Percentiles rank a stretch among this genome's conserved stretches.
Conservation (phyloP, 2,329 filamentous ascomycete genomes). For the Colletotrichum sp. region DNA sequence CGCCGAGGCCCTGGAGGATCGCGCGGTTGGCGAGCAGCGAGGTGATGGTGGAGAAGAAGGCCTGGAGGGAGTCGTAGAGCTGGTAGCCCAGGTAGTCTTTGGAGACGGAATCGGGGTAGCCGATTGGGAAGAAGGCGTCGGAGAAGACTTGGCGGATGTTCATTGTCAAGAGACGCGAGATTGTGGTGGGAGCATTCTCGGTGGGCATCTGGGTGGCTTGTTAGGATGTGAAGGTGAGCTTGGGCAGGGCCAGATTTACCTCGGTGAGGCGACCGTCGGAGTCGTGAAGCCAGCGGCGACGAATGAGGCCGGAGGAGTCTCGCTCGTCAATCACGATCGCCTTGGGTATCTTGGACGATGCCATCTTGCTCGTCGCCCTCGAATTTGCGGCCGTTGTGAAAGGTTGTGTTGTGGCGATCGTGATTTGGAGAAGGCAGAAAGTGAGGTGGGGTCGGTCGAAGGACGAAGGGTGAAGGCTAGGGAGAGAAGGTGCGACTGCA, state of each 20-base stretch:
- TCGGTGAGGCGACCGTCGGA: not conserved
- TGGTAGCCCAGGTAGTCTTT: conserved; percentile 81
- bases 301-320: conserved; percentile 1
- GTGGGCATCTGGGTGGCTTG: not conserved
- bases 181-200: conserved; percentile 16
- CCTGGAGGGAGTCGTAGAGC: conserved; percentile 77
- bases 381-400: not conserved
- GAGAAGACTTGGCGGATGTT: conserved; percentile 39
- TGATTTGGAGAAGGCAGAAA: not conserved
- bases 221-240: not conserved
- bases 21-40: conserved; percentile 81
- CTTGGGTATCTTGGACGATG: not conserved
- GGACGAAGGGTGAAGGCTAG: not conserved
- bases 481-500: not conserved
- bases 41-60: conserved; percentile 83
- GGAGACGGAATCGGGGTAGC: conserved; percentile 88
- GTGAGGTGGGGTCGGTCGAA: not conserved
- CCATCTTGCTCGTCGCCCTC: not conserved
- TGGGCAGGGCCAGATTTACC: not conserved
- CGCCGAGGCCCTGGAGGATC: conserved; percentile 80
- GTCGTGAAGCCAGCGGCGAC: conserved; percentile 3
- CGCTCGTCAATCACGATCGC: not conserved
- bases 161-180: not conserved
- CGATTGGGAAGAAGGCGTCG: conserved; percentile 83
- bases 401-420: not conserved